Evolutionary conservation across 306 rosid species (phyloP), one percentile per base, ranked within the genome.

Genomic region (Cucumis melo): DNA sequence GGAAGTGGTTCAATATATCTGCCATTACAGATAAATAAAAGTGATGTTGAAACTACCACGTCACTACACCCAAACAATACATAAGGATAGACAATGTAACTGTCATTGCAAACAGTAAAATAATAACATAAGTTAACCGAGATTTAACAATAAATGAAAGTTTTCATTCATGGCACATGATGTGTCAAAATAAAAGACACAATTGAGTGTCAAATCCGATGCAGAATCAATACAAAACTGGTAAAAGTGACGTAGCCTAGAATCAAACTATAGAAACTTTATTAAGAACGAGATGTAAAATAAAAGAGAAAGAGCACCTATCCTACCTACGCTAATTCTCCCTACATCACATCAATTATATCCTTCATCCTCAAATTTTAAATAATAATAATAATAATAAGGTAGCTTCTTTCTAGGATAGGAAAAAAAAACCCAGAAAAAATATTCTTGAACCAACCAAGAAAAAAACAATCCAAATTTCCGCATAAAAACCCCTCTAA

Each of bases 1-100:
- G 96, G 92, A 82, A 92, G 92, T 2, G 99, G 97, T 85, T 94
- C 99, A 67, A 94, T 81, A 85, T 89, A 94, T 83, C 99, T 94
- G 90, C 80, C 66, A 72, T 61, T 46, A 82, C 16, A 59, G 42
- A 72, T 16, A 8, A 73, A 73, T 17, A 73, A 29, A 51, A 51
- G 61, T 16, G 24, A 4, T 17, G 42, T 71, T 71, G 46, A 71
- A 42, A 71, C 15, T 48, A 46, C 75, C 39, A 46, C 2, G 16
- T 24, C 59, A 27, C 21, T 15, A 7, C 27, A 73, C 77, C 29
- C 29, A 29, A 51, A 73, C 51, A 29, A 17, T 9, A 51, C 17
- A 36, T 0, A 64, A 64, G 71, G 48, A 64, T 17, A 62, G 76
- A 27, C 15, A 71, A 24, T 67, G 13, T 11, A 42, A 42, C 11